Percentiles rank a stretch among this genome's conserved stretches.
Evolutionary conservation across 177 flowering plant genomes (phyloP).

Genomic region (Vitis hybrid): DNA sequence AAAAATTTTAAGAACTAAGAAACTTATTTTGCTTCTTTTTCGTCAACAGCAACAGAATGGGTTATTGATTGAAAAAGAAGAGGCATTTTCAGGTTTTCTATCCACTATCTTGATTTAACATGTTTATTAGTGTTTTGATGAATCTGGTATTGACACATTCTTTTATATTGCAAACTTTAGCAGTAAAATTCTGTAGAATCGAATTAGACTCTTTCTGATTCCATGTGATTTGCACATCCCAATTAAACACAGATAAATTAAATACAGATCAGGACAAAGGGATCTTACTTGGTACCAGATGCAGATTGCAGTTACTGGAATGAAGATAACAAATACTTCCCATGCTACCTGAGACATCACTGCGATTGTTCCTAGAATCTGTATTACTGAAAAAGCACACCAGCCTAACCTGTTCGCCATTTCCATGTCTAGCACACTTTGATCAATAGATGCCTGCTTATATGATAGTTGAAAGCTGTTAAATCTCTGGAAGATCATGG

Average conservation of each 20-base stretch:
- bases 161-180: too few relatives aligned
- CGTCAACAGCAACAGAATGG: too few relatives aligned
- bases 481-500: neutral
- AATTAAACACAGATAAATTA: neutral
- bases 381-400: constrained; percentile 86
- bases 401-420: constrained; percentile 64
- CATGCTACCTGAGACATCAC: constrained; percentile 98
- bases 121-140: too few relatives aligned
- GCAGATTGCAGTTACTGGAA: constrained; percentile 80
- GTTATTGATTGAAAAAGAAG: too few relatives aligned
- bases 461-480: constrained; percentile 5
- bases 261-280: constrained; percentile 7
- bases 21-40: too few relatives aligned
- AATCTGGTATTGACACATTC: too few relatives aligned
- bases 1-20: too few relatives aligned
- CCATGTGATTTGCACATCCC: neutral
- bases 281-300: constrained; percentile 83
- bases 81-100: too few relatives aligned
- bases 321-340: constrained; percentile 77
- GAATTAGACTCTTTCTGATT: too few relatives aligned
- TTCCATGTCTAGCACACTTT: constrained; percentile 84
- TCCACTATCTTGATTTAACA: too few relatives aligned
- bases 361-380: constrained; percentile 69
- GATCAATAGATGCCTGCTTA: constrained; percentile 79
- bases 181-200: too few relatives aligned